phyloP scores from a whole-genome alignment of 306 rosid genomes.

The Sicyos edulis region DNA sequence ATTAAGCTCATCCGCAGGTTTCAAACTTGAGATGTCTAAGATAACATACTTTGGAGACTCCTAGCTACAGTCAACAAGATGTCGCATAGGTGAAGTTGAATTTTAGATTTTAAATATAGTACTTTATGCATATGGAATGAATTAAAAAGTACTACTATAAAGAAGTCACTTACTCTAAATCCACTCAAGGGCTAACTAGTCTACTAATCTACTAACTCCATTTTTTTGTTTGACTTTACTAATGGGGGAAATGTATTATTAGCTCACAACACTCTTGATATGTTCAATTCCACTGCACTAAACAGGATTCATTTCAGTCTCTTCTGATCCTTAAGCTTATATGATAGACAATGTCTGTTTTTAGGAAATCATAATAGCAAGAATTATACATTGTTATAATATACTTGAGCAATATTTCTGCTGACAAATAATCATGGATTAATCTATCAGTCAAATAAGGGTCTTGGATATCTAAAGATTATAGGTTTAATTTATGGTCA shows the following conservation, averaged over 20 bases:
- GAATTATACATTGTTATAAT: background rate
- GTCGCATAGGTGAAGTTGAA: background rate
- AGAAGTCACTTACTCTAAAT: background rate
- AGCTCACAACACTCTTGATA: background rate
- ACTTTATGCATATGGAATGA: background rate
- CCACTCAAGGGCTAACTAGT: background rate
- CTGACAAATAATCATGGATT: background rate
- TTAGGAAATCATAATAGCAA: background rate
- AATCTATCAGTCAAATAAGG: too few species aligned
- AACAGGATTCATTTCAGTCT: background rate
- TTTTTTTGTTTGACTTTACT: background rate
- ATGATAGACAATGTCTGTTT: background rate
- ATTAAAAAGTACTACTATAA: background rate
- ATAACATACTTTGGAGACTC: too few species aligned
- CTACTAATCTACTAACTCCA: background rate
- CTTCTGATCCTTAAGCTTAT: background rate
- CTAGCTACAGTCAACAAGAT: too few species aligned
- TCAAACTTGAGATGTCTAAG: too few species aligned
- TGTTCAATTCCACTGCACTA: background rate
- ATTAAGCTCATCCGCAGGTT: too few species aligned
- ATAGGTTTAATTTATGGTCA: too few species aligned
- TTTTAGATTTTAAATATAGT: too few species aligned
- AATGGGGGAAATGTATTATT: background rate
- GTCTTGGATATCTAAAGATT: too few species aligned
- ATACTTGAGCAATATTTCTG: background rate